Evolutionary conservation across 768 basidiomycete genomes (phyloP).

Genomic region (Pulveroboletus sp.): DNA sequence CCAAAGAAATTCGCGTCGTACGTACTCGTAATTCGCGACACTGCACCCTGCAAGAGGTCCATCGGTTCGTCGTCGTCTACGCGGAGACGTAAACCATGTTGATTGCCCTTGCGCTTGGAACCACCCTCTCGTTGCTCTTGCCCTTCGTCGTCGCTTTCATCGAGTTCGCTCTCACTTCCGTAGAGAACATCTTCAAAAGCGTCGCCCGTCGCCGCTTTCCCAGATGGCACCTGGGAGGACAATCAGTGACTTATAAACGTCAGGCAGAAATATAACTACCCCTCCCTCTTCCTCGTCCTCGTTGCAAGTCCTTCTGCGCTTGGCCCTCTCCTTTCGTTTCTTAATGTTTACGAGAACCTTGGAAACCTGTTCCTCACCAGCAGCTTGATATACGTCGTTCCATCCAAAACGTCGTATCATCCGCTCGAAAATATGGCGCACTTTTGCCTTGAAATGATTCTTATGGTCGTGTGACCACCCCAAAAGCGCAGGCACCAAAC

Average conservation of each 20-base stretch:
- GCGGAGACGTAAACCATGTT: slow-evolving; percentile 61
- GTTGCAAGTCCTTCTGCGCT: slow-evolving; percentile 67
- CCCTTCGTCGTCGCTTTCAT: slow-evolving; percentile 63
- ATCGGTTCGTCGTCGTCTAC: slow-evolving; percentile 91
- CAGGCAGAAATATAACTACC: slow-evolving; percentile 16
- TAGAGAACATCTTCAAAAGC: slow-evolving; percentile 98
- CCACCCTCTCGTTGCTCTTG: slow-evolving; percentile 26
- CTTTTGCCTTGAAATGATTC: slow-evolving; percentile 97
- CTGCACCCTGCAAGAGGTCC: slow-evolving; percentile 84
- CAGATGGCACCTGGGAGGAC: slow-evolving; percentile 35
- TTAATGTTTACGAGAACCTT: slow-evolving; percentile 93
- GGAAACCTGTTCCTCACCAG: slow-evolving; percentile 71
- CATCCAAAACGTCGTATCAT: slow-evolving; percentile 88
- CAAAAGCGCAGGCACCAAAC: slow-evolving; percentile 79
- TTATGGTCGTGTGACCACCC: slow-evolving; percentile 97
- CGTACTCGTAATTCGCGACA: slow-evolving; percentile 66
- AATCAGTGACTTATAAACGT: slow-evolving; percentile 6
- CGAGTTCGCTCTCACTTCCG: slow-evolving; percentile 90
- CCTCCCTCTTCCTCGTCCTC: slow-evolving; percentile 57
- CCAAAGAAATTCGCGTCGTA: slow-evolving; percentile 4
- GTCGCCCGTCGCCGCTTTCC: slow-evolving; percentile 62
- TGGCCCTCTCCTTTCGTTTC: slow-evolving; percentile 91
- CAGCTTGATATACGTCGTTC: slow-evolving; percentile 73
- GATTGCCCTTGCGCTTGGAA: slow-evolving; percentile 34
- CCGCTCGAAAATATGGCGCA: slow-evolving; percentile 94